phyloP scores from a whole-genome alignment of 805 yeast genomes.

The Lipomyces oligophaga region DNA sequence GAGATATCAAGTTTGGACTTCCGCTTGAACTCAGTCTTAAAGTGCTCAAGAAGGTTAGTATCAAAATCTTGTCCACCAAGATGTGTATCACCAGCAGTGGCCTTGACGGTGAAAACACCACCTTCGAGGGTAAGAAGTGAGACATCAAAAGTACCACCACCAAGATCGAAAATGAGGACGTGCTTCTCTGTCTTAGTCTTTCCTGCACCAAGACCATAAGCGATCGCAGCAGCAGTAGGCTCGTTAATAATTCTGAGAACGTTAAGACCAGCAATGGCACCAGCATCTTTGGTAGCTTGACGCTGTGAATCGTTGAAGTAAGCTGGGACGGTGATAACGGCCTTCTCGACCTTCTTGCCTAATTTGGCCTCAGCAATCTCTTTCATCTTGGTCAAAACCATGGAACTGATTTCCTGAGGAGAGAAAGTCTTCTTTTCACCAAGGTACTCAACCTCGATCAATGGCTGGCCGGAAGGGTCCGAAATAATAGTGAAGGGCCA shows the following conservation, averaged over 20 bases:
- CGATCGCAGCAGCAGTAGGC: slow-evolving; percentile 96
- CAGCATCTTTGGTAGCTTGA: slow-evolving; percentile 89
- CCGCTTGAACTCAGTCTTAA: slow-evolving; percentile 91
- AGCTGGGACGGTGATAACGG: slow-evolving; percentile 84
- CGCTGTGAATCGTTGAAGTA: slow-evolving; percentile 86
- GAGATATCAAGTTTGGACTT: slow-evolving; percentile 91
- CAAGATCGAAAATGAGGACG: slow-evolving; percentile 88
- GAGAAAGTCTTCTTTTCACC: slow-evolving; percentile 84
- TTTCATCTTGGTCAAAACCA: slow-evolving; percentile 87
- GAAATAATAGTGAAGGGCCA: slow-evolving; percentile 85
- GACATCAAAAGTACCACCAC: slow-evolving; percentile 98
- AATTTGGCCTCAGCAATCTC: slow-evolving; percentile 79
- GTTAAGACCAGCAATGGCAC: slow-evolving; percentile 79
- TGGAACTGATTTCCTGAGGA: slow-evolving; percentile 92
- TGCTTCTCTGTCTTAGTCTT: slow-evolving; percentile 77
- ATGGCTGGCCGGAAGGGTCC: slow-evolving; percentile 63
- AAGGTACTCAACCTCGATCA: slow-evolving; percentile 74
- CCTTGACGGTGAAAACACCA: slow-evolving; percentile 95
- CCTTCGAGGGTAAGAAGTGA: slow-evolving; percentile 87
- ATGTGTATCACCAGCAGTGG: slow-evolving; percentile 99
- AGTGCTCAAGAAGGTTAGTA: slow-evolving; percentile 89
- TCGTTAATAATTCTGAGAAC: slow-evolving; percentile 82
- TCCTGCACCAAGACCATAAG: slow-evolving; percentile 93
- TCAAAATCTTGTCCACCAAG: slow-evolving; percentile 99
- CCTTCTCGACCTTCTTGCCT: slow-evolving; percentile 75